Evolutionary conservation across 2,329 filamentous ascomycete genomes (phyloP).

Genomic region (Apiospora saccharicola): DNA sequence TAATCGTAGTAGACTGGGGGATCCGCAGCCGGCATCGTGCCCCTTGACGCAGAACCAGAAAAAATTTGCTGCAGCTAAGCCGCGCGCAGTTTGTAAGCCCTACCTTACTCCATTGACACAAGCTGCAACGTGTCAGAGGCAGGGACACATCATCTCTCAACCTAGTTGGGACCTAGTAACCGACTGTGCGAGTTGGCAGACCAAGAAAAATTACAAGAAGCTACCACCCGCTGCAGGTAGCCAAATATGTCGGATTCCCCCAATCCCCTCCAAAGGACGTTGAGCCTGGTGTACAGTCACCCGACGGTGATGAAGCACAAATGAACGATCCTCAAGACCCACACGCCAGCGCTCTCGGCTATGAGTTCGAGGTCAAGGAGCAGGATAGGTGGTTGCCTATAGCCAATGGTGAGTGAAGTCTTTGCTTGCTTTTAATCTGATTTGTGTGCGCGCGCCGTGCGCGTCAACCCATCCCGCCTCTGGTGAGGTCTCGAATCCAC

Average conservation of each 20-base stretch:
- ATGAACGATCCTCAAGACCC: slow-evolving; percentile 87
- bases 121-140: slow-evolving; percentile 65
- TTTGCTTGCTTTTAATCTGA: slow-evolving; percentile 50
- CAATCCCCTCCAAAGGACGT: slow-evolving; percentile 94
- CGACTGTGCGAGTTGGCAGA: slow-evolving; percentile 64
- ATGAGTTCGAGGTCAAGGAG: slow-evolving; percentile 99
- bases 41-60: slow-evolving; percentile 55
- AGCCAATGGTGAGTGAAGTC: slow-evolving; percentile 91
- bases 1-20: slow-evolving; percentile 38
- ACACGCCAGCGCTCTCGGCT: slow-evolving; percentile 77
- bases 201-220: slow-evolving; percentile 66
- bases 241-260: slow-evolving; percentile 90
- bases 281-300: slow-evolving; percentile 91
- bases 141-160: slow-evolving; percentile 64
- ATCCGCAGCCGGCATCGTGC: slow-evolving; percentile 46
- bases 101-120: slow-evolving; percentile 43
- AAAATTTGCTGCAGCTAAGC: slow-evolving; percentile 58
- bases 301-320: slow-evolving; percentile 85
- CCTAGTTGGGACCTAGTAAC: slow-evolving; percentile 46
- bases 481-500: slow-evolving; percentile 38
- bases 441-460: slow-evolving; percentile 55
- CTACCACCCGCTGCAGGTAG: slow-evolving; percentile 71
- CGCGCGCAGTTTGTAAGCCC: slow-evolving; percentile 58
- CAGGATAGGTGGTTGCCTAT: slow-evolving; percentile 99
- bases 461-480: slow-evolving; percentile 32